phyloP scores from a whole-genome alignment of 768 basidiomycete genomes.

The Suillus ampliporus region DNA sequence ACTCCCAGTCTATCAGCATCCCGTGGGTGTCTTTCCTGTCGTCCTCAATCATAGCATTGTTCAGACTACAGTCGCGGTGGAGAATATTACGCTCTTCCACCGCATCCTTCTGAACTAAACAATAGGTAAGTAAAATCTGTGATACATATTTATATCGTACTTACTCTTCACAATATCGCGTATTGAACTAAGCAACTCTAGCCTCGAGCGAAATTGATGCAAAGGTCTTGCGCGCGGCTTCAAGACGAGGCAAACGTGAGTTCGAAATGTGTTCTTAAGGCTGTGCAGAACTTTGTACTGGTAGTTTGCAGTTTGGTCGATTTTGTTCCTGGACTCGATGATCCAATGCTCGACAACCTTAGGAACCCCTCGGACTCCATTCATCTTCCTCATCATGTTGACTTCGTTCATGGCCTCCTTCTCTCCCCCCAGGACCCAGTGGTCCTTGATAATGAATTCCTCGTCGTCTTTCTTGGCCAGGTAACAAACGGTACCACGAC shows the following conservation, averaged over 20 bases:
- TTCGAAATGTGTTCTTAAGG: neutral
- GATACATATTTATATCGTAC: too few relatives aligned
- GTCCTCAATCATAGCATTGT: neutral
- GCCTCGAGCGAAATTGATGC: neutral
- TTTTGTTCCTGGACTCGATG: neutral
- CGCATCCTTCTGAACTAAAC: neutral
- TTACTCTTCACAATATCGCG: neutral
- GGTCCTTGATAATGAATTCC: constrained; percentile 12
- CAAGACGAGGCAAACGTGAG: neutral
- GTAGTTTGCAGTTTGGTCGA: neutral
- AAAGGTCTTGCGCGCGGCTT: neutral
- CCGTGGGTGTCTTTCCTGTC: too few relatives aligned
- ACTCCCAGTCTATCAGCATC: too few relatives aligned
- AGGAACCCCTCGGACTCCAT: constrained; percentile 7
- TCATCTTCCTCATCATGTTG: constrained; percentile 10
- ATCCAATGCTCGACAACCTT: constrained; percentile 2
- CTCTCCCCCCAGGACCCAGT: constrained; percentile 8
- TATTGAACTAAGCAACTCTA: constrained; percentile 6
- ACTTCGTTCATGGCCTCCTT: constrained; percentile 7
- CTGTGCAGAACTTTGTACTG: neutral
- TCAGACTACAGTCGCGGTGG: neutral
- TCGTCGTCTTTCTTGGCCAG: neutral
- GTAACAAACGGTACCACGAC: too few relatives aligned
- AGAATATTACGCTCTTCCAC: neutral
- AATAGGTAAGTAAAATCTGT: neutral